phyloP scores from a whole-genome alignment of 306 rosid species.

The Morella rubra region DNA sequence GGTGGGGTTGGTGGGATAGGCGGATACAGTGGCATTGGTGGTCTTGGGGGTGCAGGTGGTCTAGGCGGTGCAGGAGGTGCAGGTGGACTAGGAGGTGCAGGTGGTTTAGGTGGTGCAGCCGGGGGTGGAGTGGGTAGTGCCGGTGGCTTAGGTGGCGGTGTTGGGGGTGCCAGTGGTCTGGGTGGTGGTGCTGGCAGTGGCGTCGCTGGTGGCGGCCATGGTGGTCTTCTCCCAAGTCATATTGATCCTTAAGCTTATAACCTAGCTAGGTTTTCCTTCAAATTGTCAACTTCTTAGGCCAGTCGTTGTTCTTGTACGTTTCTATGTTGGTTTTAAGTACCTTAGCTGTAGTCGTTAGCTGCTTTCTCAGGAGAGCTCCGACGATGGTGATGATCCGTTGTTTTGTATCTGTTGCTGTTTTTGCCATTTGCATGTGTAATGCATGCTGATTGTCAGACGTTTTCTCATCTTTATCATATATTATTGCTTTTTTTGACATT shows the following conservation, averaged over 20 bases:
- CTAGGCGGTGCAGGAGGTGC: constrained; percentile 35
- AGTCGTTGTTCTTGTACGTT: not conserved
- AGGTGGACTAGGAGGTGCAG: constrained; percentile 26
- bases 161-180: constrained; percentile 17
- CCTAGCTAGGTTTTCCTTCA: not conserved
- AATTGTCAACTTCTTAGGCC: not conserved
- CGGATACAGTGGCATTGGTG: constrained; percentile 27
- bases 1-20: constrained; percentile 29
- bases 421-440: not conserved
- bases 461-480: too few relatives aligned
- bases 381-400: not conserved
- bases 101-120: constrained; percentile 19
- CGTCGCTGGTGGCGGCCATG: constrained; percentile 15
- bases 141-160: constrained; percentile 23
- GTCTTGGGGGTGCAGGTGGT: constrained; percentile 34
- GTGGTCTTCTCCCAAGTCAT: constrained; percentile 9
- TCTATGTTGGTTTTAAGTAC: not conserved
- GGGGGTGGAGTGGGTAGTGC: constrained; percentile 26
- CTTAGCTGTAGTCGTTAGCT: not conserved
- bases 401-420: not conserved
- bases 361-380: not conserved
- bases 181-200: constrained; percentile 8
- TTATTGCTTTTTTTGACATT: not conserved
- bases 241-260: not conserved
- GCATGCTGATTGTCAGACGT: not conserved